Base-by-base conservation (phyloP, 352 stramenopile genomes). In the Phytophthora tentaculata region DNA sequence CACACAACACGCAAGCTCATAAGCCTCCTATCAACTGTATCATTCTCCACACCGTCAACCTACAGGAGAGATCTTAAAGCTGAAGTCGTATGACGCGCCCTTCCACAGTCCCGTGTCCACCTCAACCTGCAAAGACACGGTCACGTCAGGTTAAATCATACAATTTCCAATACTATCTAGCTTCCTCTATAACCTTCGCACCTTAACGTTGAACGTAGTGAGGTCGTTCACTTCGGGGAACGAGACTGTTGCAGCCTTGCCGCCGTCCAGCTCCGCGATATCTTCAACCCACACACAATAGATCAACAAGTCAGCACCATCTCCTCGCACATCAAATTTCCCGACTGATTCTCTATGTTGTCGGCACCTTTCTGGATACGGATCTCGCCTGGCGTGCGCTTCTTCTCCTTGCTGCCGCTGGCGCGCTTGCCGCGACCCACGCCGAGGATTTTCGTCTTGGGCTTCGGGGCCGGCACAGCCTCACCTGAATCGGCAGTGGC, bases 171-270 rank as follows among this genome's bases (percentile, higher is more conserved):
- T 19, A 39, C 24, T 13, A 57, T 0, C 28, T 45, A 4, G 13
- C 1, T 29, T 2, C 12, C 9, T 10, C 6, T 16, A 67, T 5
- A 23, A 12, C 32, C 14, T 22, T 12, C 69, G 10, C 48, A 97
- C 88, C 79, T 91, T 92, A 37, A 97, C 92, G 60, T 93, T 80
- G 62, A 98, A 98, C 54, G 88, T 69, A 17, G 97, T 99, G 50
- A 99, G 84, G 73, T 99, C 96, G 72, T 99, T 99, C 57, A 96
- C 83, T 62, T 99, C 97, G 5, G 97, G 97, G 80, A 99, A 99
- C 48, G 84, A 85, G 45, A 99, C 97, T 2, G 83, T 95, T 52
- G 97, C 97, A 29, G 98, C 92, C 61, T 98, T 97, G 13, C 97
- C 97, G 59, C 97, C 97, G 71, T 99, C 97, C 44, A 99, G 74